phyloP scores from a whole-genome alignment of 1,139 yeast species.

The Suhomyces chickasaworum region DNA sequence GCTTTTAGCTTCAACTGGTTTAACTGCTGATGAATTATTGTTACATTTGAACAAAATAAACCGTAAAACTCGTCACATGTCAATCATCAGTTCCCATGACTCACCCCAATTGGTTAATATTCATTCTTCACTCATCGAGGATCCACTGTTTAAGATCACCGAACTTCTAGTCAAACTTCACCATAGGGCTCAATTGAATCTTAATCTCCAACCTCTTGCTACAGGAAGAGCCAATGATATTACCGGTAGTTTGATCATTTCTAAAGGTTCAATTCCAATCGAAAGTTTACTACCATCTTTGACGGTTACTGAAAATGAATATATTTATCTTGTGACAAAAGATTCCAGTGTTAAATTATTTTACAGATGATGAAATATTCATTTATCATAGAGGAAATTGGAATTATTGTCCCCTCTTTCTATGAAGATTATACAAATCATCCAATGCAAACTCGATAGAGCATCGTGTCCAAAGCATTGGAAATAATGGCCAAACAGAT shows the following conservation, averaged over 20 bases:
- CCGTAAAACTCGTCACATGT: conserved; percentile 34
- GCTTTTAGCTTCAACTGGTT: conserved; percentile 45
- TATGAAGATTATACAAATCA: conserved; percentile 61
- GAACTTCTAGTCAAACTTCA: conserved; percentile 51
- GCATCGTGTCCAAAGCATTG: conserved; percentile 85
- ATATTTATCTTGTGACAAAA: conserved; percentile 60
- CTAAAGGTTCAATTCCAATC: conserved; percentile 51
- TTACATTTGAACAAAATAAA: conserved; percentile 39
- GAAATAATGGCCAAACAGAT: conserved; percentile 91
- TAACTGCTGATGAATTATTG: conserved; percentile 37
- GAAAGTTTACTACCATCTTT: conserved; percentile 18
- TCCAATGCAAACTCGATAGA: conserved; percentile 88
- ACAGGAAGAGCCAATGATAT: conserved; percentile 86
- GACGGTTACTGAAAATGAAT: conserved; percentile 59
- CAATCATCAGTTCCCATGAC: conserved; percentile 38
- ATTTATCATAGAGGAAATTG: no score
- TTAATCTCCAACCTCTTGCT: conserved; percentile 62
- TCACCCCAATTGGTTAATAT: conserved; percentile 43
- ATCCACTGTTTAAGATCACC: conserved; percentile 41
- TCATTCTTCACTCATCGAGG: conserved; percentile 27
- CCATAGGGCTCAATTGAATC: conserved; percentile 51
- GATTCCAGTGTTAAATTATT: conserved; percentile 52
- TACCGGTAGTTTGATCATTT: conserved; percentile 67
- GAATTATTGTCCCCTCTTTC: conserved; percentile 28
- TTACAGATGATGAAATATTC: conserved; percentile 32